A percentile compares a stretch with the other conserved stretches of the same genome.
These are phyloP conservation scores for Erucastrum elatum DNA, from an alignment of 345 rosid species.

Conservation along the genomic window DNA sequence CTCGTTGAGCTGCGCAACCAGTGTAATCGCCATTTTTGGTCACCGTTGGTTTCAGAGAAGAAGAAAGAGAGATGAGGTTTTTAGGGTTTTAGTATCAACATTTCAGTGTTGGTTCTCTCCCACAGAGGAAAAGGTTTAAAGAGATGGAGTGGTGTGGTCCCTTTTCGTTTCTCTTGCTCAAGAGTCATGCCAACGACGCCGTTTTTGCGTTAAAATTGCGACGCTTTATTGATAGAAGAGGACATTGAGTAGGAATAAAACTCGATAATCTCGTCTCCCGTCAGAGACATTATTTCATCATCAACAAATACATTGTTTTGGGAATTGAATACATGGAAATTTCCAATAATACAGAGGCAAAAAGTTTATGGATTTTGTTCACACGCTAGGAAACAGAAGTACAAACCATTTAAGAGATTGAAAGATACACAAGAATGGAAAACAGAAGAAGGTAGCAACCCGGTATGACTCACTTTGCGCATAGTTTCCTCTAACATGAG, in stretches of 20 bases:
- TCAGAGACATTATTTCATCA: slow-evolving; percentile 38
- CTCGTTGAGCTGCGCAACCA: slow-evolving; percentile 54
- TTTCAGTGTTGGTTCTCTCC: not conserved
- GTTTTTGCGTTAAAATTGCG: not conserved
- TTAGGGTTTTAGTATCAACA: slow-evolving; percentile 39
- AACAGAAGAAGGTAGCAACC: not conserved
- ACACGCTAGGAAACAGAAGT: slow-evolving; percentile 28
- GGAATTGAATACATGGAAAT: slow-evolving; percentile 14
- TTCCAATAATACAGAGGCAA: slow-evolving; percentile 23
- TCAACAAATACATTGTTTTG: slow-evolving; percentile 33
- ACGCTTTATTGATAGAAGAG: not conserved
- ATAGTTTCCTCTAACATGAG: slow-evolving; percentile 20
- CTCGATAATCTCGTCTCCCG: not conserved
- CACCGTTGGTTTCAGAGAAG: not conserved
- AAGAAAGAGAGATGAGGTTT: not conserved
- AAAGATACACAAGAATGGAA: slow-evolving; percentile 38
- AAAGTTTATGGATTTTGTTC: slow-evolving; percentile 6
- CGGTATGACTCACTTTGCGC: not conserved
- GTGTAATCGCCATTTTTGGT: slow-evolving; percentile 49
- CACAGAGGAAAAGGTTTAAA: slow-evolving; percentile 1
- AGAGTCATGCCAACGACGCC: slow-evolving; percentile 20
- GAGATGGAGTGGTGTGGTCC: slow-evolving; percentile 14
- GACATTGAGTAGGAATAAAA: not conserved
- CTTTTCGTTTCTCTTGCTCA: not conserved
- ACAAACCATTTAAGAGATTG: slow-evolving; percentile 35